Evolutionary conservation across 2,329 filamentous ascomycete genomes (phyloP).

Genomic region (Pseudogymnoascus sp.): DNA sequence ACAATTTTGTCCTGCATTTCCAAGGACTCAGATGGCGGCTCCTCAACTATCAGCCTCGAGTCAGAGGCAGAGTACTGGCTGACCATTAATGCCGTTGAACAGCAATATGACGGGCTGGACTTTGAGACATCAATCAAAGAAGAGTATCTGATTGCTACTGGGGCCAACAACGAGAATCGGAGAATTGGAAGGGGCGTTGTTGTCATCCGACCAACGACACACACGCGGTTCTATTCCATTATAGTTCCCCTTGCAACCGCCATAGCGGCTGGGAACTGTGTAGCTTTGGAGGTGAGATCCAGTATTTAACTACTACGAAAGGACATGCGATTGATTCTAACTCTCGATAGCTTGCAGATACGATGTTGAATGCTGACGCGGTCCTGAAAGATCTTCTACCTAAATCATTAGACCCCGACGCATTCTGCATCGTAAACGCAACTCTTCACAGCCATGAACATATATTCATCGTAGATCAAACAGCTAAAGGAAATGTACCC

Average conservation of each 20-base stretch:
- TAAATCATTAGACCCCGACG: constrained; percentile 38
- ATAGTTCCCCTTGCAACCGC: constrained; percentile 38
- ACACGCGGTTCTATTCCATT: constrained; percentile 41
- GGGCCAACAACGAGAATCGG: constrained; percentile 30
- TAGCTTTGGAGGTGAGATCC: constrained; percentile 37
- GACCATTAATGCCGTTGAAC: constrained; percentile 31
- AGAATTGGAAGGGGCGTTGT: constrained; percentile 34
- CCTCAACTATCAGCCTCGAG: constrained; percentile 29
- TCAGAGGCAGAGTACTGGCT: constrained; percentile 35
- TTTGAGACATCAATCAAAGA: constrained; percentile 30
- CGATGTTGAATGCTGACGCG: constrained; percentile 32
- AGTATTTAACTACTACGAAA: background rate
- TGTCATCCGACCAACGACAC: constrained; percentile 39
- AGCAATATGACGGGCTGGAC: constrained; percentile 34
- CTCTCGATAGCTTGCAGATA: constrained; percentile 11
- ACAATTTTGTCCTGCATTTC: constrained; percentile 34
- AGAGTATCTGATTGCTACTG: constrained; percentile 36
- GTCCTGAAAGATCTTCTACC: constrained; percentile 31
- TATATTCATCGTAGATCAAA: constrained; percentile 13
- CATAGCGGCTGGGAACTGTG: constrained; percentile 42
- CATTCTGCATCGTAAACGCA: constrained; percentile 36
- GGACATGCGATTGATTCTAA: background rate
- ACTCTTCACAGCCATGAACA: constrained; percentile 21
- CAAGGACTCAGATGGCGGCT: constrained; percentile 26
- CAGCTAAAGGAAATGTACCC: background rate